These are phyloP conservation scores for Pseudozyma thailandica DNA, from an alignment of 1,284 basidiomycete species.

Conservation along the genomic window DNA sequence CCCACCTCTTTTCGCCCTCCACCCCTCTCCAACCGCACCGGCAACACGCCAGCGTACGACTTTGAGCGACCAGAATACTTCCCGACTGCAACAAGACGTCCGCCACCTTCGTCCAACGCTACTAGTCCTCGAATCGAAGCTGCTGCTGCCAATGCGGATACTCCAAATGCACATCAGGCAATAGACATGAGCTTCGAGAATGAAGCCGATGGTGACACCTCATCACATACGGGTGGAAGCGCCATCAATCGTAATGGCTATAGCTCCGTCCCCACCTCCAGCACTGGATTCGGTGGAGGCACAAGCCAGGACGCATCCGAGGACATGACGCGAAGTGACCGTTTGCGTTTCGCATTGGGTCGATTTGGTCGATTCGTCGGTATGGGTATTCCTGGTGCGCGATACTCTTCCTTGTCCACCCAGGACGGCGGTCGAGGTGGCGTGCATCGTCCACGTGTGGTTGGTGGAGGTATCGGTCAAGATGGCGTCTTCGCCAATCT, in stretches of 20 bases:
- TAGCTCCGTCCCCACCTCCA: constrained; percentile 34
- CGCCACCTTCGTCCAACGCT: constrained; percentile 23
- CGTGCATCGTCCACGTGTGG: constrained; percentile 37
- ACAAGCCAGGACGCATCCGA: constrained; percentile 19
- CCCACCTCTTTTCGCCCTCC: constrained; percentile 9
- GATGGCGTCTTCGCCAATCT: constrained; percentile 98
- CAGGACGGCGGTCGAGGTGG: constrained; percentile 28
- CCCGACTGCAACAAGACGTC: constrained; percentile 23
- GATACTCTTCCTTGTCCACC: constrained; percentile 49
- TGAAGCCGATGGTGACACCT: constrained; percentile 27
- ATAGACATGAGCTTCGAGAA: constrained; percentile 36
- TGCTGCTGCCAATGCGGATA: background rate
- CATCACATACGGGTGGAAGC: constrained; percentile 13
- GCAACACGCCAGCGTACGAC: constrained; percentile 44
- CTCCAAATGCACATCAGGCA: constrained; percentile 18
- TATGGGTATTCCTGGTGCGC: constrained; percentile 65
- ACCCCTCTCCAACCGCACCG: constrained; percentile 5
- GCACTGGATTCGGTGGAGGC: background rate
- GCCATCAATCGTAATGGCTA: constrained; percentile 29
- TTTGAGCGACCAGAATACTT: constrained; percentile 62
- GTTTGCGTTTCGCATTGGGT: constrained; percentile 53
- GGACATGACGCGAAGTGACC: constrained; percentile 36
- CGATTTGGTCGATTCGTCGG: constrained; percentile 64
- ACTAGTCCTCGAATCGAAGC: constrained; percentile 21
- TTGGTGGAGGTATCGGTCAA: constrained; percentile 83